Evolutionary conservation across 2,329 filamentous ascomycete genomes (phyloP).

Genomic region (Fusarium pseudocircinatum): DNA sequence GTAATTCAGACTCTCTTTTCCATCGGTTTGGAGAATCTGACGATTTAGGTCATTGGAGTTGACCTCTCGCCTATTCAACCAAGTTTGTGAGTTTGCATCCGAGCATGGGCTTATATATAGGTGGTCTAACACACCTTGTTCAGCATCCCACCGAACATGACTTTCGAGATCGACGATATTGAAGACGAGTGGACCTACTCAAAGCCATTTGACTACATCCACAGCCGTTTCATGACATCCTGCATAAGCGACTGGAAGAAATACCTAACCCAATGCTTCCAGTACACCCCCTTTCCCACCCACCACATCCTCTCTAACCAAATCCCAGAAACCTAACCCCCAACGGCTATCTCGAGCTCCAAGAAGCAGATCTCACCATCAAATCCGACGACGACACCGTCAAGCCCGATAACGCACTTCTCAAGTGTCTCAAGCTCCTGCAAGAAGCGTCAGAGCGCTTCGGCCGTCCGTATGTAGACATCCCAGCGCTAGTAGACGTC

Average conservation of each 20-base stretch:
- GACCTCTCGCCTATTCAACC: not conserved
- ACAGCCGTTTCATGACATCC: not conserved
- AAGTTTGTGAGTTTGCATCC: not conserved
- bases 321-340: not conserved
- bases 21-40: fast-evolving
- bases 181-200: not conserved
- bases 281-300: no score
- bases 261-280: not conserved
- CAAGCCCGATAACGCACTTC: not conserved
- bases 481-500: not conserved
- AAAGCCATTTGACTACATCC: not conserved
- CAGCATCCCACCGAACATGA: not conserved
- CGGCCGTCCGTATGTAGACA: not conserved
- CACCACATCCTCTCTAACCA: not conserved
- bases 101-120: fast-evolving
- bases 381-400: not conserved
- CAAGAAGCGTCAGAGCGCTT: not conserved
- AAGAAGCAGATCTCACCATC: not conserved
- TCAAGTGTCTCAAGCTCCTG: not conserved
- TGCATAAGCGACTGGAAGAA: not conserved
- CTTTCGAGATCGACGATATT: not conserved
- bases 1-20: no score
- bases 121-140: not conserved
- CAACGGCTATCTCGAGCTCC: not conserved
- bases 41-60: not conserved